Evolutionary conservation across 2,329 filamentous ascomycete genomes (phyloP).

Genomic region (Fusarium heterosporum): DNA sequence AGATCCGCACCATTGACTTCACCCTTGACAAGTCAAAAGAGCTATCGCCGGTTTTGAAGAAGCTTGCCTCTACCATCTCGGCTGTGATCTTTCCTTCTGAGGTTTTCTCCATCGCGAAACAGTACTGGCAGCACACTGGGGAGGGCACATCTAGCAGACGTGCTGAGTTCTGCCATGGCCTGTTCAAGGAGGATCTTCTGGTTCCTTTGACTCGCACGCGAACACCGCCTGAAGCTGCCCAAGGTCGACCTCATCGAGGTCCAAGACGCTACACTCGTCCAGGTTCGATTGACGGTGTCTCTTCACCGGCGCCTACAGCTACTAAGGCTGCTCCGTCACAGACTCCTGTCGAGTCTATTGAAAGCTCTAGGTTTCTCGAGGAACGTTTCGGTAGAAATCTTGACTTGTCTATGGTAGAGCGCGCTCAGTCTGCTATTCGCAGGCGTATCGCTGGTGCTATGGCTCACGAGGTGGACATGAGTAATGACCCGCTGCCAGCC

Average conservation of each 20-base stretch:
- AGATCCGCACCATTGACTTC: conserved; percentile 70
- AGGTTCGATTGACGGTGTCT: conserved; percentile 52
- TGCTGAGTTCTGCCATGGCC: conserved; percentile 86
- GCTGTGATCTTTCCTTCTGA: conserved; percentile 78
- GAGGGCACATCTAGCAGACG: conserved; percentile 92
- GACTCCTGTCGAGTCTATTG: conserved; percentile 60
- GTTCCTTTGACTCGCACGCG: conserved; percentile 48
- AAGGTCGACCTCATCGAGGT: conserved; percentile 68
- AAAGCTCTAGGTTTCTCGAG: conserved; percentile 86
- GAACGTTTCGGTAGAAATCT: conserved; percentile 95
- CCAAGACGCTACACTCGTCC: conserved; percentile 82
- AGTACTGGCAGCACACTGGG: conserved; percentile 97
- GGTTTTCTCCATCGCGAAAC: conserved; percentile 80
- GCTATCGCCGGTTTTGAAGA: conserved; percentile 62
- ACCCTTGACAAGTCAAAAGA: conserved; percentile 68
- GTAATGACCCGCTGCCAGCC: conserved; percentile 40
- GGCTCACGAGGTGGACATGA: conserved; percentile 73
- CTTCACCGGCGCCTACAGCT: conserved; percentile 20
- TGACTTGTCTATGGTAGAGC: conserved; percentile 79
- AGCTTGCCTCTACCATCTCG: conserved; percentile 70
- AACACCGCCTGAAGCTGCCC: conserved; percentile 41
- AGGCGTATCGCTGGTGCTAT: conserved; percentile 90
- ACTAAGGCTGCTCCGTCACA: conserved; percentile 34
- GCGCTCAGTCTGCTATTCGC: conserved; percentile 87
- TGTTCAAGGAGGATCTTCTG: conserved; percentile 76